phyloP scores from a whole-genome alignment of 768 basidiomycete species.

The Hypholoma sublateritium region DNA sequence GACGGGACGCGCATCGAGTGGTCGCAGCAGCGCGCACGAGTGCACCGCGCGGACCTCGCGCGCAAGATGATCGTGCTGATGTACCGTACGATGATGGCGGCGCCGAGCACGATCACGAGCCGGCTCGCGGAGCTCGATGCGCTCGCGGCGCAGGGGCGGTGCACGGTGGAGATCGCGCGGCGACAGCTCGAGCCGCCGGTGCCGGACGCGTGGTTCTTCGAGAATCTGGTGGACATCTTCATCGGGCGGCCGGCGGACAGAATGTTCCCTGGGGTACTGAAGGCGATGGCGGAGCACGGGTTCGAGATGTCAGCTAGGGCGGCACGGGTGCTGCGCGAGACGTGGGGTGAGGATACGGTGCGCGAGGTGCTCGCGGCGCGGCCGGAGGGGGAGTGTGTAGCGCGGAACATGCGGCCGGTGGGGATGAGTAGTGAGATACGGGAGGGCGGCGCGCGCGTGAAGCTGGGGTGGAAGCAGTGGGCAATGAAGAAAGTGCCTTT shows the following conservation, averaged over 20 bases:
- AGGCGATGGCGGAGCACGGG: not conserved
- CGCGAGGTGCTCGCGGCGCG: not conserved
- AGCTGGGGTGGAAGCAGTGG: not conserved
- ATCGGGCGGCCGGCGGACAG: not conserved
- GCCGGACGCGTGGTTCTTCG: conserved; percentile 6
- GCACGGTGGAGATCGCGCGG: not conserved
- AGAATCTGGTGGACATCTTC: not conserved
- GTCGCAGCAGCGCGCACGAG: not conserved
- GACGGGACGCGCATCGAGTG: not conserved
- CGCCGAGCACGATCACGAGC: not conserved
- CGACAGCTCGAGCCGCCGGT: not conserved
- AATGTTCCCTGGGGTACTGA: not conserved
- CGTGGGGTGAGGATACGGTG: not conserved
- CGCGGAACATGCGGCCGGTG: not conserved
- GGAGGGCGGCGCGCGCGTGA: not conserved
- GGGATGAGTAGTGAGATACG: not conserved
- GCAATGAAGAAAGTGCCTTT: not conserved
- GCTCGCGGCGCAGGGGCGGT: not conserved
- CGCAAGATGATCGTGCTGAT: not conserved
- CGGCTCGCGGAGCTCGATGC: not conserved
- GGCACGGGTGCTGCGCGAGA: not conserved
- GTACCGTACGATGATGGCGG: conserved; percentile 1
- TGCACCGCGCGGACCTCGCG: not conserved
- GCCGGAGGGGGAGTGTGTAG: not conserved
- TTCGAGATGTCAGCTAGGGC: not conserved